These are phyloP conservation scores for Penicillium herquei DNA, from an alignment of 495 filamentous ascomycete genomes.

Conservation along the genomic window DNA sequence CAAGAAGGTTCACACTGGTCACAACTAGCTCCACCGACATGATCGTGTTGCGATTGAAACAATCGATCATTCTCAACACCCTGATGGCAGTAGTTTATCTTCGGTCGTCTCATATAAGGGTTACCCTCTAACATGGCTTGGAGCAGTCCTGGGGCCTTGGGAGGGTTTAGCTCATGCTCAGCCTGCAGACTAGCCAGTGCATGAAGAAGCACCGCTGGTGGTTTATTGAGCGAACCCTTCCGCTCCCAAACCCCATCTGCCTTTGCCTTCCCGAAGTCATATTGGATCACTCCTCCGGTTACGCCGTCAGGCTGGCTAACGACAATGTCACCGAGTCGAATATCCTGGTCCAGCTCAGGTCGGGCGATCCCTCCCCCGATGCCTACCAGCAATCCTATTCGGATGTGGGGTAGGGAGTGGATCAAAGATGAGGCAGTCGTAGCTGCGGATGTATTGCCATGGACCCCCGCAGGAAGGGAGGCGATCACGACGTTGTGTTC, in stretches of 20 bases:
- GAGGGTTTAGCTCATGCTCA: not conserved
- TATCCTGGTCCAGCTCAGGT: constrained; percentile 16
- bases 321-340: constrained; percentile 23
- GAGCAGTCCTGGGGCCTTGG: no score
- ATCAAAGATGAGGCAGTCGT: constrained; percentile 30
- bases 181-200: not conserved
- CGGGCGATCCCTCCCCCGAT: constrained; percentile 25
- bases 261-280: constrained; percentile 20
- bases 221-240: not conserved
- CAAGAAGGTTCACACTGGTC: no score
- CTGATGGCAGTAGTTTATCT: no score
- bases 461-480: not conserved
- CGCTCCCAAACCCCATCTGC: not conserved
- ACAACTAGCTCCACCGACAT: no score
- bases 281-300: constrained; percentile 17
- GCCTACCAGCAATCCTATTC: constrained; percentile 23
- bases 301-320: constrained; percentile 16
- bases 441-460: constrained; percentile 1
- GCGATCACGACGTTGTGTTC: constrained; percentile 32
- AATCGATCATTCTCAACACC: no score
- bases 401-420: constrained; percentile 11
- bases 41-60: no score
- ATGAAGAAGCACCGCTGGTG: not conserved
- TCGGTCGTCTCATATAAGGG: no score
- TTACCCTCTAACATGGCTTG: no score